Base-by-base conservation (phyloP, 257 asterid species). In the Nicotiana paniculata region DNA sequence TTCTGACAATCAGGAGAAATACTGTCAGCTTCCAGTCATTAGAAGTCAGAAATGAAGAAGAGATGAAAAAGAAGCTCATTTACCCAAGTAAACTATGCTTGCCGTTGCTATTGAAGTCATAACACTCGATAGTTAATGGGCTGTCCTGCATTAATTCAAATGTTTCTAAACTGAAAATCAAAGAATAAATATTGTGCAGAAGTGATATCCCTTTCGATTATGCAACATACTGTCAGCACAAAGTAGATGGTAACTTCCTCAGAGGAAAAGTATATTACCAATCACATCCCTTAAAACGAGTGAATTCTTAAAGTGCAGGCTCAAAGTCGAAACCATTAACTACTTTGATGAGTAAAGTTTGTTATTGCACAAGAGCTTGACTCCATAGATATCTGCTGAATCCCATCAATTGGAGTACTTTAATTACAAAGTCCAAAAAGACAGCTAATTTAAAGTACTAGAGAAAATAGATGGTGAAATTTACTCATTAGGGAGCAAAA, bases 31-130 rank as follows among this genome's bases (percentile, higher is more conserved):
- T 75, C 55, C 65, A 64, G 84, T 48, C 82, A 58, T 48, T 24
- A 83, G 58, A 77, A 70, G 67, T 30, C 79, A 77, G 77, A 51
- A 77, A 79, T 17, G 74, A 82, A 86, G 61, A 18, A 75, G 80
- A 75, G 10, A 75, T 9, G 81, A 84, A 32, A 39, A 75, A 66
- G 69, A 84, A 82, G 74, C 79, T 67, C 77, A 80, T 85, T 88
- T 88, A 96, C 99, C 99, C 99, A 83, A 96, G 90, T 83, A 91
- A 89, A 87, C 88, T 97, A 86, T 96, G 99, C 75, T 87, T 94
- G 83, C 99, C 99, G 4, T 93, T 93, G 88, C 92, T 87, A 86
- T 96, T 92, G 92, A 93, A 96, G 92, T 96, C 89, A 81, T 89
- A 96, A 85, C 99, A 96, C 91, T 96, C 99, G 32, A 96, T 85